Conservation (phyloP, 352 stramenopile species). For the Thalassiosira livingstoniorum region DNA sequence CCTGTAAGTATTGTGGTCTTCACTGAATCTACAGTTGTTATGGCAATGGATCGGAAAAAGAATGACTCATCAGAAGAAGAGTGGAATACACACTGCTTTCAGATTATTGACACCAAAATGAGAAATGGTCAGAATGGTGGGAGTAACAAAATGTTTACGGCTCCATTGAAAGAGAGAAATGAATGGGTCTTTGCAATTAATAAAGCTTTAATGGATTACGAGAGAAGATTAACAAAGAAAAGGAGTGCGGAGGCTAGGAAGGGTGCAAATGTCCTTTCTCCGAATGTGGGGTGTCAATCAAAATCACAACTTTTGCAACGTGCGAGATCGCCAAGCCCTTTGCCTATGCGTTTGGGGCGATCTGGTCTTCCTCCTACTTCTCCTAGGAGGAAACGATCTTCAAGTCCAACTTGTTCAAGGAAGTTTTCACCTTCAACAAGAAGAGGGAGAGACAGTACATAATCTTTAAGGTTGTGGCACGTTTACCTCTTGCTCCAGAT, state of each 20-base stretch:
- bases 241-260: slow-evolving; percentile 3
- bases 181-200: slow-evolving; percentile 71
- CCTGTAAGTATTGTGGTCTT: slow-evolving; percentile 61
- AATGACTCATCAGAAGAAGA: slow-evolving; percentile 30
- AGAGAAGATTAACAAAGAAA: slow-evolving; percentile 46
- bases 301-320: too few species aligned
- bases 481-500: too few species aligned
- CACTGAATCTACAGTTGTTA: slow-evolving; percentile 61
- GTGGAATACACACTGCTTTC: slow-evolving; percentile 39
- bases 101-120: slow-evolving; percentile 10
- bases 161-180: slow-evolving; percentile 54
- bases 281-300: too few species aligned
- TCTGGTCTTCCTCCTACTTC: not conserved
- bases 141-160: slow-evolving; percentile 57
- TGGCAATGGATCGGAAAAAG: slow-evolving; percentile 50
- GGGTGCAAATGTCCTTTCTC: too few species aligned
- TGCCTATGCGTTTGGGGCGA: too few species aligned
- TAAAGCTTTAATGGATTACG: slow-evolving; percentile 58
- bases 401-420: not conserved
- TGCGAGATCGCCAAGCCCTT: too few species aligned
- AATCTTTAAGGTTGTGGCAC: too few species aligned
- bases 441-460: not conserved
- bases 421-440: not conserved
- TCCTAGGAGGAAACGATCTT: not conserved
- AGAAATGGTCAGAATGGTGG: not conserved